These are phyloP conservation scores for Gremmenia infestans DNA, from an alignment of 2,329 filamentous ascomycete species.

Conservation along the genomic window DNA sequence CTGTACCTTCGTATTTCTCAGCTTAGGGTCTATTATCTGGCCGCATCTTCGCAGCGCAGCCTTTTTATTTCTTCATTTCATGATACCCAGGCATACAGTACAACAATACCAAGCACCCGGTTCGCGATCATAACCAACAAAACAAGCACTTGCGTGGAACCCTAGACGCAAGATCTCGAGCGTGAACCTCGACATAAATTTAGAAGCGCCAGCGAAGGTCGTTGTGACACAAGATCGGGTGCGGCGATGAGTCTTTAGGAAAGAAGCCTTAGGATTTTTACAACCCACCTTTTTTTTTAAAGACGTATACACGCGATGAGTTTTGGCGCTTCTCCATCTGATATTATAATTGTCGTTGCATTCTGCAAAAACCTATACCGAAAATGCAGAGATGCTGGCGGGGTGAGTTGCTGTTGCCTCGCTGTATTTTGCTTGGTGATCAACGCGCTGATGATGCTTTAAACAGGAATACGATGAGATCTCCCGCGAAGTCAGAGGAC, in stretches of 20 bases:
- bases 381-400: conserved; percentile 45
- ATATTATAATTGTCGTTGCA: conserved; percentile 51
- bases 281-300: neutral
- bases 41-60: neutral
- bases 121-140: neutral
- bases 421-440: neutral
- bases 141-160: neutral
- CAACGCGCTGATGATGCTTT: neutral
- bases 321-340: conserved; percentile 28
- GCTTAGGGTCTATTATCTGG: neutral
- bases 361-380: conserved; percentile 52
- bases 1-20: neutral
- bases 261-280: neutral
- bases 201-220: neutral
- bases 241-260: neutral
- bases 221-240: neutral
- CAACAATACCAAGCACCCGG: neutral
- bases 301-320: conserved; percentile 19
- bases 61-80: neutral
- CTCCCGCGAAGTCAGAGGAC: conserved; percentile 44
- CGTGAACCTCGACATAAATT: neutral
- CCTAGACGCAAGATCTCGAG: neutral
- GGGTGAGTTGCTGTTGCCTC: conserved; percentile 1
- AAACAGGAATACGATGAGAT: conserved; percentile 43
- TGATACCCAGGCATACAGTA: neutral